Conservation (phyloP, 2,329 filamentous ascomycete genomes). For the Ilyonectria destructans region DNA sequence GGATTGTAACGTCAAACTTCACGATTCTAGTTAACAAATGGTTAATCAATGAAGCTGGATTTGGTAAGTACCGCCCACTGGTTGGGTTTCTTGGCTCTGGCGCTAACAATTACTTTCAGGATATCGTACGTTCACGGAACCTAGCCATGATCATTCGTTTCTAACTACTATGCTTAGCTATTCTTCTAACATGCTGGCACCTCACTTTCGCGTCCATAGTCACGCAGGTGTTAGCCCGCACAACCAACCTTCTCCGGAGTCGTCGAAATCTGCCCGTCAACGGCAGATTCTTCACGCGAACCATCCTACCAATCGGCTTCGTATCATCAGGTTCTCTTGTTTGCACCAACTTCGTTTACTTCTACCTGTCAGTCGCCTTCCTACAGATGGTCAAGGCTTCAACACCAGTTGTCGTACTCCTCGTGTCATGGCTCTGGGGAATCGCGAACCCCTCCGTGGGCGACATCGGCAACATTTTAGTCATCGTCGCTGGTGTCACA, state of each 20-base stretch:
- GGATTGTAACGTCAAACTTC: conserved; percentile 86
- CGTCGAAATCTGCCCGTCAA: conserved; percentile 74
- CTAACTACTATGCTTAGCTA: conserved; percentile 51
- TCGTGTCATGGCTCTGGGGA: conserved; percentile 72
- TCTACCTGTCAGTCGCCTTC: conserved; percentile 77
- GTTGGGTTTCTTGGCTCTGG: neutral
- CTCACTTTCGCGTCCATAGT: conserved; percentile 75
- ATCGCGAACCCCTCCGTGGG: conserved; percentile 62
- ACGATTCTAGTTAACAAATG: conserved; percentile 95
- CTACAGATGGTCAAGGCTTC: conserved; percentile 81
- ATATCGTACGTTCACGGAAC: conserved; percentile 46
- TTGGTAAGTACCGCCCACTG: conserved; percentile 70
- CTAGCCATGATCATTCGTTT: neutral
- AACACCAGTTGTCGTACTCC: conserved; percentile 76
- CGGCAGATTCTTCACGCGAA: conserved; percentile 70
- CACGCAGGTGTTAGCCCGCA: conserved; percentile 75
- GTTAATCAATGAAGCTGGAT: conserved; percentile 81
- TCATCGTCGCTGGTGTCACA: conserved; percentile 66
- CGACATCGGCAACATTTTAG: conserved; percentile 62
- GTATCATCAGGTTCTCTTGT: conserved; percentile 76
- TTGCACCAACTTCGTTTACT: conserved; percentile 76
- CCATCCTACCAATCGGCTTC: conserved; percentile 75
- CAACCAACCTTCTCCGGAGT: conserved; percentile 73
- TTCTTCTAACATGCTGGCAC: conserved; percentile 78
- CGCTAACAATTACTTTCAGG: conserved; percentile 32